A percentile compares a stretch with the other conserved stretches of the same genome.
Evolutionary conservation across 257 asterid genomes (phyloP).

Genomic region (Rubia yunnanensis): DNA sequence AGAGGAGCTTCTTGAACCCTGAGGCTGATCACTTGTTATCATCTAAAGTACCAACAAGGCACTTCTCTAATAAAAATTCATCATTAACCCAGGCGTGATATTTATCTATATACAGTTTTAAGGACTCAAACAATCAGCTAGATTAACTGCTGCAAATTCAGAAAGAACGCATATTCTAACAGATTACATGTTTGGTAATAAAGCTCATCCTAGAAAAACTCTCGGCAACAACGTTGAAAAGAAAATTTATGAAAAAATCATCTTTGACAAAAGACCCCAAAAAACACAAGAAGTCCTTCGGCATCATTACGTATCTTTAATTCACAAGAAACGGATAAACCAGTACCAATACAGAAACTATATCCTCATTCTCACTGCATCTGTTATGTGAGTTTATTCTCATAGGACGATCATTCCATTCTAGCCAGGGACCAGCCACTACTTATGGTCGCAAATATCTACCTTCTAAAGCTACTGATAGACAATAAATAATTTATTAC

Average conservation of each 20-base stretch:
- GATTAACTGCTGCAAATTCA: background rate
- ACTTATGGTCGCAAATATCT: background rate
- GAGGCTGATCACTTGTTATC: slow-evolving; percentile 26
- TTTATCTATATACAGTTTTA: slow-evolving; percentile 47
- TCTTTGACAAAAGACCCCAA: background rate
- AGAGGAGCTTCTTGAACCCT: background rate
- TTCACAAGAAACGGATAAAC: background rate
- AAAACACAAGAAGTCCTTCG: background rate
- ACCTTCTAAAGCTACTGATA: background rate
- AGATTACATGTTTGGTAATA: background rate
- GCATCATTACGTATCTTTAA: background rate
- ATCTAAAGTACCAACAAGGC: slow-evolving; percentile 74
- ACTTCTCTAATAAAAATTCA: slow-evolving; percentile 75
- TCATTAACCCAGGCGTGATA: slow-evolving; percentile 96
- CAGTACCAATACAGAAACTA: background rate
- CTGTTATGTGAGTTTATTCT: background rate
- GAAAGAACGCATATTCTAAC: background rate
- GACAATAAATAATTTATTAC: background rate
- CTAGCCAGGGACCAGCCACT: background rate
- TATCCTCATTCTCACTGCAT: background rate
- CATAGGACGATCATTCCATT: background rate
- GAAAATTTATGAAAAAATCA: background rate
- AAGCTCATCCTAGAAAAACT: background rate
- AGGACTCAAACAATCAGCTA: slow-evolving; percentile 37
- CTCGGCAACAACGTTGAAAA: background rate